Evolutionary conservation across 768 basidiomycete species (phyloP).

Genomic region (Mycena haematopus): DNA sequence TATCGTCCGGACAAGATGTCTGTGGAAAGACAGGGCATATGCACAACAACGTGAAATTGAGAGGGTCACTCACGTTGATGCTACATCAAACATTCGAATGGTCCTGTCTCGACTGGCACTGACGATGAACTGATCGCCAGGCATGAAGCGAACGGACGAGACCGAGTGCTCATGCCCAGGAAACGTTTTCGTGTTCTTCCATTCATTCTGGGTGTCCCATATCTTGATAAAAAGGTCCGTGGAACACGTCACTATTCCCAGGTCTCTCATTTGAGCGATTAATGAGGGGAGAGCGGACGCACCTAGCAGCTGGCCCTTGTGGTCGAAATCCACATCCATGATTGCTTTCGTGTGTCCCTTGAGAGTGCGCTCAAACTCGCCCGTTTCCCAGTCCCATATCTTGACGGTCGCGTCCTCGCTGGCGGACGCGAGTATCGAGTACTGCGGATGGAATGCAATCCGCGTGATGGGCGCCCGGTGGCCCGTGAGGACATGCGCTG

Average conservation of each 20-base stretch:
- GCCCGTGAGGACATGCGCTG: conserved; percentile 76
- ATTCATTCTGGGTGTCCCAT: conserved; percentile 90
- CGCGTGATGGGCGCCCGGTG: conserved; percentile 80
- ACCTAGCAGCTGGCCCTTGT: conserved; percentile 85
- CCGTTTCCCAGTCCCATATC: conserved; percentile 97
- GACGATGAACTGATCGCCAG: conserved; percentile 82
- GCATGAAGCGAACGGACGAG: conserved; percentile 84
- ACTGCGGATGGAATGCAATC: conserved; percentile 87
- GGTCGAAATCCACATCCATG: conserved; percentile 87
- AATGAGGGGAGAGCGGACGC: conserved; percentile 29
- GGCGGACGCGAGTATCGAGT: conserved; percentile 81
- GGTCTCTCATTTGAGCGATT: background rate
- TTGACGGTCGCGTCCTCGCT: conserved; percentile 91
- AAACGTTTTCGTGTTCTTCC: conserved; percentile 87
- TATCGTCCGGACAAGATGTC: conserved; percentile 80
- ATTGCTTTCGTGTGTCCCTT: conserved; percentile 93
- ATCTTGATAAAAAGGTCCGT: conserved; percentile 91
- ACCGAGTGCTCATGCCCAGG: conserved; percentile 93
- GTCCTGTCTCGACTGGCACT: conserved; percentile 89
- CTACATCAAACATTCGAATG: conserved; percentile 86
- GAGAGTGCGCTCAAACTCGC: conserved; percentile 89
- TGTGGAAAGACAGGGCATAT: conserved; percentile 37
- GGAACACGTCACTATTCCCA: conserved; percentile 65
- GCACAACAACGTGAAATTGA: conserved; percentile 5
- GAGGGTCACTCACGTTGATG: conserved; percentile 70